Evolutionary conservation across 495 filamentous ascomycete genomes (phyloP), one percentile per base, ranked within the genome.

Genomic region (Thermochaetoides thermophila): DNA sequence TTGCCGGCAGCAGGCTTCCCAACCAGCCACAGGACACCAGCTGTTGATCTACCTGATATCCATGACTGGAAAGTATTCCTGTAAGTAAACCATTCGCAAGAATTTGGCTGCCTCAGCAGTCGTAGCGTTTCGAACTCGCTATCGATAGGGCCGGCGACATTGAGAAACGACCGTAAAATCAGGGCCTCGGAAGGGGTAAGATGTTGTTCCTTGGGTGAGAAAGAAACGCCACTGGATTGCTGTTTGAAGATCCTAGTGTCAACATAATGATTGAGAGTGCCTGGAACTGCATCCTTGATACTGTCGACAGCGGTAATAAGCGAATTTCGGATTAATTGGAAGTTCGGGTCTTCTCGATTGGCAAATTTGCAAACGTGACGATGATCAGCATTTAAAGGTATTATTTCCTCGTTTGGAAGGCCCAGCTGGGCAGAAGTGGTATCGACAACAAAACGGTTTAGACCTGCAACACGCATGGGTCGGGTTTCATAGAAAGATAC

Each of bases 331-430:
- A 59, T 27, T 1, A 39, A 38, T 27, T 29, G 43, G 24, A 52
- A 56, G 27, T 56, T 59, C 3, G 43, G 42, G 27, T 56, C 45
- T 0, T 30, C 21, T 4, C 35, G 37, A 14, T 16, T 48, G 2
- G 42, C 28, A 21, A 55, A 59, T 29, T 56, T 59, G 43, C 55
- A 59, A 17, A 56, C 29, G 6, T 46, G 35, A 16, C 53, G 53
- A 22, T 59, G 50, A 30, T 59, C 50, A 1, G 55, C 53, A 27
- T 56, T 35, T 47, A 59, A 45, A 8, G 43, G 29, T 2, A 34
- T 18, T 28, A 48, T 38, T 30, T 49, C 30, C 31, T 59, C 53
- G 17, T 51, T 40, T 9, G 17, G 33, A 19, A 49, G 53, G 1
- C 53, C 48, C 7, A 59, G 42, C 1, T 42, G 52, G 12, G 50